Evolutionary conservation across 2,329 filamentous ascomycete species (phyloP), one percentile per base, ranked within the genome.

Genomic region (Leptodontidium sp.): DNA sequence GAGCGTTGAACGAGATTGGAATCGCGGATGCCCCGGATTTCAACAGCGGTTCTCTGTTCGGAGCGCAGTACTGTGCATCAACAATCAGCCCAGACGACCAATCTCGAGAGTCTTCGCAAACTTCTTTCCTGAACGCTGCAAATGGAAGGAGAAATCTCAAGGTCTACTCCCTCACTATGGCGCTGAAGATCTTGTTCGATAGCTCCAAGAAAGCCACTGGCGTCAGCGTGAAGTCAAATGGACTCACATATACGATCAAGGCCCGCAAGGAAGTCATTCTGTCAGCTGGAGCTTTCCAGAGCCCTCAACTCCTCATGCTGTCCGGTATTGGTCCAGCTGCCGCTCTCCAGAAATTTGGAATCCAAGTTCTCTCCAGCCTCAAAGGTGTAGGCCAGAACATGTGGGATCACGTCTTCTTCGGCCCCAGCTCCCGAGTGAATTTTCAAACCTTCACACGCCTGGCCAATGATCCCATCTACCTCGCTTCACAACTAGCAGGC

Each of bases 311-410:
- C 53, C 79, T 85, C n/a, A 83, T 84, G 75, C 78, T 83, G 8
- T 82, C 80, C 40, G 83, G 83, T 24, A 78, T 87, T 24, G 84
- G 84, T 0, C 80, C 82, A 1, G 78, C 77, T 0, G 74, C 78
- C 1, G 79, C 83, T 47, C 79, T 87, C 1, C 61, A 79, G 14
- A 75, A 78, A 21, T 80, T 83, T 62, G 75, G 81, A 21, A 87
- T 87, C 43, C 74, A 79, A 0, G 73, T 85, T 1, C 68, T 87
- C 2, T 78, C 79, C 9, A 80, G 84, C 49, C 79, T 84, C 1
- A 82, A 81, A 0, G 84, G 84, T 1, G 85, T 87, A 0, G 86
- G 85, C 4, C 78, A 85, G 71, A 83, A 84, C 66, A 79, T 87
- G 72, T 79, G 80, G 67, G 84, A 86, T 64, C 79, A 80, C 32